Percentiles rank a stretch among this genome's conserved stretches.
Conservation (phyloP, 2,329 filamentous ascomycete species). For the Pseudopyricularia javanii region DNA sequence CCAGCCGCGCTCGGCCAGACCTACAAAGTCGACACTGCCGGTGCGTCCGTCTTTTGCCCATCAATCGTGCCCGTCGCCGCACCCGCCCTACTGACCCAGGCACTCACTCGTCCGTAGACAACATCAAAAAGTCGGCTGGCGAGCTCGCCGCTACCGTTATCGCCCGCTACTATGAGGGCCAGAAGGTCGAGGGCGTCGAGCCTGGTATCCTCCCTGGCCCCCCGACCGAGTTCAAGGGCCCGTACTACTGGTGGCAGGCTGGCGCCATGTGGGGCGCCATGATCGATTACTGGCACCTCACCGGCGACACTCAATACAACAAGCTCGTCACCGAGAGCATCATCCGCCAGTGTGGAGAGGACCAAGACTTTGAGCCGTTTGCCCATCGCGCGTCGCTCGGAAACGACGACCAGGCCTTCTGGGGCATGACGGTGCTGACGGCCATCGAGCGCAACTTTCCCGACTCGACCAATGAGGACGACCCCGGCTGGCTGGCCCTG, state of each 20-base stretch:
- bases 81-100: neutral
- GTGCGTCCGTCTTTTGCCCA: neutral
- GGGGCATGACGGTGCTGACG: conserved; percentile 56
- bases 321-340: conserved; percentile 42
- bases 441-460: conserved; percentile 54
- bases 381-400: conserved; percentile 44
- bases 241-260: conserved; percentile 65
- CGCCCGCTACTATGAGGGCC: conserved; percentile 29
- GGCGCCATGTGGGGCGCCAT: conserved; percentile 57
- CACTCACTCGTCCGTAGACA: conserved; percentile 16
- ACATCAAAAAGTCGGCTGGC: conserved; percentile 29
- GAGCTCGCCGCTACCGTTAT: conserved; percentile 37
- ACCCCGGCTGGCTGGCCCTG: conserved; percentile 51
- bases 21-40: neutral
- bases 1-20: neutral
- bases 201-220: conserved; percentile 44
- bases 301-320: conserved; percentile 53
- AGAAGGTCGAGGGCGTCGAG: conserved; percentile 28
- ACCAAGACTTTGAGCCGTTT: conserved; percentile 48
- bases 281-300: conserved; percentile 58
- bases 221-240: conserved; percentile 28
- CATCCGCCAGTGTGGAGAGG: conserved; percentile 42
- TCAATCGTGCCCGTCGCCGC: neutral
- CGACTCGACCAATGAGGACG: conserved; percentile 33
- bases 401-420: conserved; percentile 59